These are phyloP conservation scores for Russula abietina DNA, from an alignment of 768 basidiomycete species.

Conservation along the genomic window DNA sequence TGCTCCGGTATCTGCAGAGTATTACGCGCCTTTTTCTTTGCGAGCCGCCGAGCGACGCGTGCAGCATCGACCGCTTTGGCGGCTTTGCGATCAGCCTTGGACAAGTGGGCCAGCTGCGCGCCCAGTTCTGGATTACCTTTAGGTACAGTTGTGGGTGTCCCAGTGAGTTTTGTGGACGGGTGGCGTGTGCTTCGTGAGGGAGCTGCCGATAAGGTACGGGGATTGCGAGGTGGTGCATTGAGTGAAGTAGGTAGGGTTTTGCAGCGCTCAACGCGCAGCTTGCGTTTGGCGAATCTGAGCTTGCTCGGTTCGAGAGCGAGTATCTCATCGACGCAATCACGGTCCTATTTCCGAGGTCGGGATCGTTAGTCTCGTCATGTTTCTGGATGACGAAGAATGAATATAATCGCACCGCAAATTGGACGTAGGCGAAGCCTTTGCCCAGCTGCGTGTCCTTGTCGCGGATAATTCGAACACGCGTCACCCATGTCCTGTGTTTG, in stretches of 20 bases:
- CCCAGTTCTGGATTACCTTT: constrained; percentile 84
- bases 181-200: constrained; percentile 15
- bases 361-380: neutral
- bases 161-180: constrained; percentile 8
- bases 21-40: constrained; percentile 80
- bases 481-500: constrained; percentile 58
- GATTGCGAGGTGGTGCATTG: constrained; percentile 15
- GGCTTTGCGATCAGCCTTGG: constrained; percentile 82
- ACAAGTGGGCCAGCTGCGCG: constrained; percentile 64
- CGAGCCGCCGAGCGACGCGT: constrained; percentile 74
- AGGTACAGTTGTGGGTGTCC: constrained; percentile 36
- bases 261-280: constrained; percentile 85
- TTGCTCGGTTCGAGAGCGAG: constrained; percentile 70
- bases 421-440: constrained; percentile 92
- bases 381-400: constrained; percentile 17
- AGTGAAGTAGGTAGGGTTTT: constrained; percentile 55
- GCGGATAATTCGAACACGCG: constrained; percentile 78
- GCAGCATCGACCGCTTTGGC: constrained; percentile 75
- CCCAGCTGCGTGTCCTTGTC: constrained; percentile 91
- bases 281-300: constrained; percentile 90
- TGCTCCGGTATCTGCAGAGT: constrained; percentile 39
- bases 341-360: constrained; percentile 51
- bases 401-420: constrained; percentile 58
- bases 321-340: constrained; percentile 87
- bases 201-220: constrained; percentile 26